phyloP scores from a whole-genome alignment of 305 asterid genomes.

The Lippia alba region DNA sequence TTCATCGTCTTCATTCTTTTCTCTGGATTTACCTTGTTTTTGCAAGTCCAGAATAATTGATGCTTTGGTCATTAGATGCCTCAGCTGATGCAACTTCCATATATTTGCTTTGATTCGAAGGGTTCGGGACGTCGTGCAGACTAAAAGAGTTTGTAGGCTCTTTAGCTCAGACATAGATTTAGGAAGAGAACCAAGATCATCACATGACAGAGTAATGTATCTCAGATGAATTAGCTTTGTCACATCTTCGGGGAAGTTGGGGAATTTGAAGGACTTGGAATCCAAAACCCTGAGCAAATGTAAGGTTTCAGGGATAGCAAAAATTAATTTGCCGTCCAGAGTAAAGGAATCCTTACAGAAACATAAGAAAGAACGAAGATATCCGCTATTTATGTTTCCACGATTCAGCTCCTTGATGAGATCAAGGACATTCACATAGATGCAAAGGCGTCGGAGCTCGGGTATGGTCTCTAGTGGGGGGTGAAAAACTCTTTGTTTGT shows the following conservation, averaged over 20 bases:
- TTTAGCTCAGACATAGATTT: slow-evolving; percentile 7
- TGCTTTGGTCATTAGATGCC: slow-evolving; percentile 36
- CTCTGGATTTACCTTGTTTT: background rate
- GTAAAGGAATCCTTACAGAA: background rate
- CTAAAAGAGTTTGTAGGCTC: slow-evolving; percentile 29
- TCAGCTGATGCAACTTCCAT: slow-evolving; percentile 28
- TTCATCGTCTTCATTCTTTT: background rate
- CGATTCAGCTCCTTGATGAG: slow-evolving; percentile 21
- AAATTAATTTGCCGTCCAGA: background rate
- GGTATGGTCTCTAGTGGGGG: slow-evolving; percentile 21
- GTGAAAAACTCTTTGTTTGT: slow-evolving; percentile 18
- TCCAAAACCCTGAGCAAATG: slow-evolving; percentile 33
- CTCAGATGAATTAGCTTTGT: slow-evolving; percentile 26
- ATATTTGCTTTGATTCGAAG: slow-evolving; percentile 28
- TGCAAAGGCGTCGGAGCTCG: slow-evolving; percentile 39
- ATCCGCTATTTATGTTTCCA: background rate
- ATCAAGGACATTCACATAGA: slow-evolving; percentile 34
- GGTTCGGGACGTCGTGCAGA: background rate
- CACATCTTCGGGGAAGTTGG: slow-evolving; percentile 15
- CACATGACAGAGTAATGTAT: slow-evolving; percentile 30
- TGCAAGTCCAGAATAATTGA: slow-evolving; percentile 2
- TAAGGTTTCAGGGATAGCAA: slow-evolving; percentile 13
- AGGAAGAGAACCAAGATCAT: slow-evolving; percentile 15
- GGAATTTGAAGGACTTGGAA: slow-evolving; percentile 11
- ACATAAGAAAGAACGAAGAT: slow-evolving; percentile 21